Conservation (phyloP, 129 eudicot species). For the Deinandra increscens region DNA sequence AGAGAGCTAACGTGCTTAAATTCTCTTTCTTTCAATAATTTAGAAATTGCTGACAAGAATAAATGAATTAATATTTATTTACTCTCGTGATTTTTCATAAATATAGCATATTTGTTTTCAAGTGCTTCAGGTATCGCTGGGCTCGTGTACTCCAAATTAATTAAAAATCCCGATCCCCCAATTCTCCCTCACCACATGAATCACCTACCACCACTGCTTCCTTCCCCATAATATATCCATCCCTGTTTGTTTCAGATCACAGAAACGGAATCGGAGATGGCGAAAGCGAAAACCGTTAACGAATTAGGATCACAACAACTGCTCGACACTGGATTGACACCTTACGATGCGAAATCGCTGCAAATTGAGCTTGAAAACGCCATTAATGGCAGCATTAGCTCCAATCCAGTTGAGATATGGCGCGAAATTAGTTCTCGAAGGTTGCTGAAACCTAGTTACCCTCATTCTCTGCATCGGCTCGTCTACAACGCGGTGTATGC, state of each 20-base stretch:
- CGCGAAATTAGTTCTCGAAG: constrained; percentile 49
- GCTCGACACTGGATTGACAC: constrained; percentile 40
- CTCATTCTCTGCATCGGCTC: constrained; percentile 68
- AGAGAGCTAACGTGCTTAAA: too few relatives aligned
- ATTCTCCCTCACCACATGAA: constrained; percentile 20
- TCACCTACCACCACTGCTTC: constrained; percentile 18
- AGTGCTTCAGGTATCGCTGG: too few relatives aligned
- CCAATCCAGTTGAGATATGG: constrained; percentile 60
- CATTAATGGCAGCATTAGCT: constrained; percentile 15
- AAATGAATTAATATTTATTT: background rate
- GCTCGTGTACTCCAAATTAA: too few relatives aligned
- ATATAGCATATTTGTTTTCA: too few relatives aligned
- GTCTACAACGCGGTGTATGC: constrained; percentile 71
- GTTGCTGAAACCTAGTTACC: constrained; percentile 62
- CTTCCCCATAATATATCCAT: background rate
- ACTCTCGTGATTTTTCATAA: background rate
- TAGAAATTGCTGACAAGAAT: too few relatives aligned
- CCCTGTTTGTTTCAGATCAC: background rate
- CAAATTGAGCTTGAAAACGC: constrained; percentile 37
- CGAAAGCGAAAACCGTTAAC: constrained; percentile 21
- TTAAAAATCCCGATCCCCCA: too few relatives aligned
- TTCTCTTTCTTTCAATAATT: too few relatives aligned
- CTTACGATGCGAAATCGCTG: constrained; percentile 46
- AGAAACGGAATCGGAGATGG: background rate
- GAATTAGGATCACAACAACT: constrained; percentile 51